phyloP scores from a whole-genome alignment of 306 rosid species.

The Fragaria nilgerrensis region DNA sequence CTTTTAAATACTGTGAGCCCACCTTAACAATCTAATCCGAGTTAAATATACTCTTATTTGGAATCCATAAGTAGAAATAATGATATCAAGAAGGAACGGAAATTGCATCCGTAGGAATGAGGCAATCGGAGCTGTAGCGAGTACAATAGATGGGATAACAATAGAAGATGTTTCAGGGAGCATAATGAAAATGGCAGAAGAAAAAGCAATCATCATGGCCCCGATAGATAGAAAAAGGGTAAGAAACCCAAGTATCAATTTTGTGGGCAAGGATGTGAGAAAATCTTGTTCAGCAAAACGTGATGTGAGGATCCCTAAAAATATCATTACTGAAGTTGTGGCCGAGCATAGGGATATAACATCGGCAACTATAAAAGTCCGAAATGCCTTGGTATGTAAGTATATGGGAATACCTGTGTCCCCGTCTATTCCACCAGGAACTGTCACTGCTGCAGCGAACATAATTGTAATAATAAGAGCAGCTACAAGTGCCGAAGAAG shows the following conservation, averaged over 20 bases:
- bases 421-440: neutral
- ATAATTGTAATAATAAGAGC: neutral
- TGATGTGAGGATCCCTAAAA: neutral
- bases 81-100: conserved; percentile 18
- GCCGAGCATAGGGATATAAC: neutral
- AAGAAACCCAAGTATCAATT: conserved; percentile 28
- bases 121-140: conserved; percentile 25
- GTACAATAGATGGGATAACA: neutral
- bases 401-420: neutral
- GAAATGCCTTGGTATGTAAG: too few species aligned
- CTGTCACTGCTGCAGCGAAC: neutral
- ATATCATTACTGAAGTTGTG: neutral
- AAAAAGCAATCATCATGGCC: conserved; percentile 40
- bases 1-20: too few species aligned
- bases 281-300: conserved; percentile 17
- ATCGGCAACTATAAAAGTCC: too few species aligned
- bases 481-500: neutral
- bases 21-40: too few species aligned
- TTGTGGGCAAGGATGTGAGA: conserved; percentile 25
- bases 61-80: conserved; percentile 19
- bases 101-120: too few species aligned
- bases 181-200: conserved; percentile 27
- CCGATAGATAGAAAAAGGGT: conserved; percentile 32
- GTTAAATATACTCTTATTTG: too few species aligned
- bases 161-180: conserved; percentile 16